Evolutionary conservation across 2,329 filamentous ascomycete genomes (phyloP).

Genomic region (Calcarisporium arbuscula): DNA sequence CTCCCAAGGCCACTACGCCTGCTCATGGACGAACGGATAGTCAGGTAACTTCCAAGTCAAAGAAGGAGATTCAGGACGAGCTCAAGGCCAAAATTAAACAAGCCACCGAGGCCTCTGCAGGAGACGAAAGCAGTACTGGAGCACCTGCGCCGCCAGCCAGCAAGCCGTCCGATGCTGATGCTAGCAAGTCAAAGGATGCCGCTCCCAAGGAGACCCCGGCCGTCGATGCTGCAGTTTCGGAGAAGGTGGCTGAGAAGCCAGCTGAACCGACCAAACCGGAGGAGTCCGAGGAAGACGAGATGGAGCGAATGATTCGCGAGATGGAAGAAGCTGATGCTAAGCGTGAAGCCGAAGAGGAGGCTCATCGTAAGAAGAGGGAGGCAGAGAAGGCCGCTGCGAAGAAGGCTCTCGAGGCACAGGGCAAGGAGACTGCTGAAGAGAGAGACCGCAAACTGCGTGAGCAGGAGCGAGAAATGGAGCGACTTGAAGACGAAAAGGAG

Average conservation of each 20-base stretch:
- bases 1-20: conserved; percentile 65
- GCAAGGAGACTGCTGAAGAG: conserved; percentile 43
- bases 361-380: conserved; percentile 40
- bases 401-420: conserved; percentile 40
- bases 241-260: background rate
- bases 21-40: conserved; percentile 68
- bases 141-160: too few species aligned
- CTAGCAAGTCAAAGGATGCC: conserved; percentile 4
- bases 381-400: conserved; percentile 41
- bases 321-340: conserved; percentile 52
- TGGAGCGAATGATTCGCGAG: conserved; percentile 55
- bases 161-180: conserved; percentile 1
- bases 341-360: conserved; percentile 42
- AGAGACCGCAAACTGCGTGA: conserved; percentile 62
- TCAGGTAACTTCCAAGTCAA: conserved; percentile 59
- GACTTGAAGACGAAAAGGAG: conserved; percentile 65
- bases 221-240: conserved; percentile 2
- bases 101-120: conserved; percentile 35
- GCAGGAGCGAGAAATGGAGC: conserved; percentile 66
- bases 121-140: conserved; percentile 21
- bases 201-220: conserved; percentile 4
- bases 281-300: conserved; percentile 45
- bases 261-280: conserved; percentile 23
- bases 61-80: conserved; percentile 77
- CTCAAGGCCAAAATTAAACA: conserved; percentile 73